Base-by-base conservation (phyloP, 371 early-diverging fungal species). In the Chytridium lagenaria region DNA sequence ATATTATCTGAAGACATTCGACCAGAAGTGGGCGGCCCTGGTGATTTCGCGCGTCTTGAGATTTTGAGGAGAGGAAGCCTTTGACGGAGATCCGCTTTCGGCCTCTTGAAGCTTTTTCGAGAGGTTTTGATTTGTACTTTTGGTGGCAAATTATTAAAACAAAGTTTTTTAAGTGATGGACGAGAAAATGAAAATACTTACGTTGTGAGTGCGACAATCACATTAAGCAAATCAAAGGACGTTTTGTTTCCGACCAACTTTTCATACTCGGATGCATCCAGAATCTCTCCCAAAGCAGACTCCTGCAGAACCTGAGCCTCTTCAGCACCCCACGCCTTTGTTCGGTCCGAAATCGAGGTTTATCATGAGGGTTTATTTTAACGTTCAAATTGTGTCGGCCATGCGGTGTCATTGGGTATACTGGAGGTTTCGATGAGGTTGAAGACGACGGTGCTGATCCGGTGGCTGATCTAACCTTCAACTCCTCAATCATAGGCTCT, bases 41-140 rank as follows among this genome's bases (percentile, higher is more conserved):
- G n/a, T n/a, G n/a, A n/a, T n/a, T n/a, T n/a, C n/a, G n/a, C n/a
- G n/a, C n/a, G n/a, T n/a, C n/a, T n/a, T n/a, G n/a, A n/a, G n/a
- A n/a, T n/a, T n/a, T n/a, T n/a, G n/a, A n/a, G n/a, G n/a, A n/a
- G n/a, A n/a, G n/a, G n/a, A n/a, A n/a, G n/a, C n/a, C n/a, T n/a
- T n/a, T 12, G 44, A 44, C 44, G 12, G 12, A 12, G 44, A 12
- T 44, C 12, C 44, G 19, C 12, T 12, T 19, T 71, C n/a, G 1
- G 75, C 72, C 38, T 76, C 76, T 23, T 76, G 71, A 2, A 76
- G 68, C 38, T 76, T 70, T 26, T 49, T 34, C 59, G 67, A 68
- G 16, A 76, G 52, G 59, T 67, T 76, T 68, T 76, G 76, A 50
- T 76, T 76, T 49, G 76, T 76, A 33, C 76, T 76, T 22, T 1